Base-by-base conservation (phyloP, 257 asterid genomes). In the Solanum sejunctum region DNA sequence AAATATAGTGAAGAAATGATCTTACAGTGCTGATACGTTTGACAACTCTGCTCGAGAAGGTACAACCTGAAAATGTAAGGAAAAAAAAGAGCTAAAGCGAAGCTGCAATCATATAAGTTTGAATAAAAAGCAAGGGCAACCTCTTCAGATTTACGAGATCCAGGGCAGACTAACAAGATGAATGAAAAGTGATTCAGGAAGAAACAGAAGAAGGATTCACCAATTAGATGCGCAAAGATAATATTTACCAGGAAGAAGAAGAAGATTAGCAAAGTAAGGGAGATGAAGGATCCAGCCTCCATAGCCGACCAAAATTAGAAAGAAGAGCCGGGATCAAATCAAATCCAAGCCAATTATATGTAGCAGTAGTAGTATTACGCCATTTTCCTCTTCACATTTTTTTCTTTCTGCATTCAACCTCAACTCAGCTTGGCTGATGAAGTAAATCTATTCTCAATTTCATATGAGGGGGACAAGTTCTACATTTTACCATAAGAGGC, bases 21-120 rank as follows among this genome's bases (percentile, higher is more conserved):
- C 94, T 92, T 89, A 93, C 97, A 52, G 49, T 36, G 92, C 72
- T 84, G 90, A 85, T 43, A 84, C 51, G 52, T 83, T 85, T 84
- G 92, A 86, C 78, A 81, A 85, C 88, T 89, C 88, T 32, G 90
- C 93, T 66, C 80, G 58, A 81, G 88, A 92, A 45, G 85, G 84
- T 47, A 83, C 77, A 69, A 83, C 57, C 28, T 84, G 87, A 85
- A 72, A 39, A n/a, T 17, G 54, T 58, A 20, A 58, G 28, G 9
- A 8, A 8, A 58, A n/a, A 6, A 70, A 10, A 70, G 16, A 70
- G 28, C 54, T 39, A 17, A 69, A 45, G 17, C 18, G 15, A 69
- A 70, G 79, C 52, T 39, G 52, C 26, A 36, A 36, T 18, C 39
- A 12, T 70, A 70, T 39, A 41, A 39, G 26, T 70, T 70, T 70